Evolutionary conservation across 2,329 filamentous ascomycete species (phyloP).

Genomic region (Ceratocystis eucalypticola): DNA sequence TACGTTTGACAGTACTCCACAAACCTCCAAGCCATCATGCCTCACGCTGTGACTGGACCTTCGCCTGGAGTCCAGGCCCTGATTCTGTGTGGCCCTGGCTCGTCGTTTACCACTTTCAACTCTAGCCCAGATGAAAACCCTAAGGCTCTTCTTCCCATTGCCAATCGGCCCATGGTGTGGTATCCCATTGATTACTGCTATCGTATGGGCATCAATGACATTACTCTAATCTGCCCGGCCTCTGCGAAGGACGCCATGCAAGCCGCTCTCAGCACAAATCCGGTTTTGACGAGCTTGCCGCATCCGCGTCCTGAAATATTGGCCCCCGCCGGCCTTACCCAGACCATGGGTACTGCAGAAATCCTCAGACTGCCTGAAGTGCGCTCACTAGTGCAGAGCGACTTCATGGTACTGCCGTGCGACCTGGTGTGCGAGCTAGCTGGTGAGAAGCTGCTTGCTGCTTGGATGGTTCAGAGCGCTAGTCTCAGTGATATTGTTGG

Average conservation of each 20-base stretch:
- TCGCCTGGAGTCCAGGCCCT: conserved; percentile 68
- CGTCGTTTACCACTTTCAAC: conserved; percentile 70
- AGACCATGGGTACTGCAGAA: conserved; percentile 80
- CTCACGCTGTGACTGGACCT: conserved; percentile 60
- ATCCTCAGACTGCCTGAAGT: conserved; percentile 76
- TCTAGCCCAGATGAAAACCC: conserved; percentile 67
- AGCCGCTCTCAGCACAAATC: conserved; percentile 60
- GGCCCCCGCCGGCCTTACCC: conserved; percentile 59
- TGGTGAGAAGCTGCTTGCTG: conserved; percentile 68
- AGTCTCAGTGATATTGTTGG: conserved; percentile 51
- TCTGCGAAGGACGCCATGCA: conserved; percentile 54
- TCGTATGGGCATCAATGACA: conserved; percentile 61
- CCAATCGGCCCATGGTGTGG: conserved; percentile 81
- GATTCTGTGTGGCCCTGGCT: conserved; percentile 70
- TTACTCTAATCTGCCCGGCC: conserved; percentile 49
- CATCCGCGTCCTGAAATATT: conserved; percentile 61
- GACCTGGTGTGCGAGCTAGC: conserved; percentile 85
- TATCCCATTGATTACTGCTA: conserved; percentile 79
- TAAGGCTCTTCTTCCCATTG: conserved; percentile 69
- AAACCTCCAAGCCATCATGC: conserved; percentile 38
- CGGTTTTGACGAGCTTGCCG: conserved; percentile 60
- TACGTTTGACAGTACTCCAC: background rate
- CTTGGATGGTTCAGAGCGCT: conserved; percentile 79
- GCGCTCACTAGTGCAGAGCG: conserved; percentile 59
- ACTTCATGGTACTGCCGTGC: conserved; percentile 86